These are phyloP conservation scores for Monosporozyma yasuniensis DNA, from an alignment of 805 yeast genomes.

Conservation along the genomic window DNA sequence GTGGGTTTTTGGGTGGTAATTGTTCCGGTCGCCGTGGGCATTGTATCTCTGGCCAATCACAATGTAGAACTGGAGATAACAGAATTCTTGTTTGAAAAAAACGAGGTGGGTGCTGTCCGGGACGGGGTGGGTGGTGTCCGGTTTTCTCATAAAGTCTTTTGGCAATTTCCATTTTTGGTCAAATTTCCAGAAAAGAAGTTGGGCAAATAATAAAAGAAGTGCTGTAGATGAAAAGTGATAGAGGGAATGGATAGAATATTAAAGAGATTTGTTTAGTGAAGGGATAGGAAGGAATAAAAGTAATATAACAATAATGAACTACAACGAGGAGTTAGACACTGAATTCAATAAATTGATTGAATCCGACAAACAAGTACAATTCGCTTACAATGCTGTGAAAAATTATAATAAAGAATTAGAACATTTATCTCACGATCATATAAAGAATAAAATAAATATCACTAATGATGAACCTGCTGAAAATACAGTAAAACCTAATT, in stretches of 20 bases:
- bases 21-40: not conserved
- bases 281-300: not conserved
- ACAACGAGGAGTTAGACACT: not conserved
- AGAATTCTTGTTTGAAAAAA: too few relatives aligned
- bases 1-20: too few relatives aligned
- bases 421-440: not conserved
- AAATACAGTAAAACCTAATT: not conserved
- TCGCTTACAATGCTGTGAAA: constrained; percentile 10
- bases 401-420: constrained; percentile 7
- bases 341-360: not conserved
- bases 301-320: not conserved
- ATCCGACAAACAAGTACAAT: constrained; percentile 12
- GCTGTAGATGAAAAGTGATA: too few relatives aligned
- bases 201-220: too few relatives aligned
- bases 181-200: too few relatives aligned
- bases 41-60: constrained; percentile 2
- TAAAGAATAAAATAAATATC: not conserved
- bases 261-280: too few relatives aligned
- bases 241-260: too few relatives aligned
- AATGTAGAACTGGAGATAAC: too few relatives aligned
- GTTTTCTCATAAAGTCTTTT: too few relatives aligned
- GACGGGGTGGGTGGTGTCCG: too few relatives aligned
- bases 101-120: too few relatives aligned
- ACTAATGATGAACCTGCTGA: not conserved
- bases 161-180: too few relatives aligned